Percentiles rank a stretch among this genome's conserved stretches.
These are phyloP conservation scores for Scleroderma citrinum DNA, from an alignment of 768 basidiomycete genomes.

Conservation along the genomic window DNA sequence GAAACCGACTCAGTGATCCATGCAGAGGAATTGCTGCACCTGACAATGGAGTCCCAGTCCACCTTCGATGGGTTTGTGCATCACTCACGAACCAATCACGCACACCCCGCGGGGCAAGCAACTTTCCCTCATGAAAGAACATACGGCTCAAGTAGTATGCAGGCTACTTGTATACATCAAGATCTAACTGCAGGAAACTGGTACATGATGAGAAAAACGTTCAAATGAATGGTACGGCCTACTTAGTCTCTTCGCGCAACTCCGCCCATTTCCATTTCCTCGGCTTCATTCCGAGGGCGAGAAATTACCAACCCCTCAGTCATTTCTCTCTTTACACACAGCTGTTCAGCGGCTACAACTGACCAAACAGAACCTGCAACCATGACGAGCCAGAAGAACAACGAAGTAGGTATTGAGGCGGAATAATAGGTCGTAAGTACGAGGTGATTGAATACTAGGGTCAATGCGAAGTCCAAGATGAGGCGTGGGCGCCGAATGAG, in stretches of 20 bases:
- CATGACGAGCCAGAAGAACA: conserved; percentile 90
- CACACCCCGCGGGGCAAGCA: too few relatives aligned
- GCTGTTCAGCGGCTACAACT: conserved; percentile 81
- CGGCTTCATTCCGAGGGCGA: conserved; percentile 36
- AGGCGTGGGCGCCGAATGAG: conserved; percentile 88
- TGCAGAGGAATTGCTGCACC: too few relatives aligned
- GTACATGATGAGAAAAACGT: not conserved
- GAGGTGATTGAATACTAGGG: conserved; percentile 86
- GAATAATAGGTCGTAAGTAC: conserved; percentile 87
- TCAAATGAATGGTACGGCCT: conserved; percentile 30
- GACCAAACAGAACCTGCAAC: conserved; percentile 63
- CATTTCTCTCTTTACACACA: conserved; percentile 91
- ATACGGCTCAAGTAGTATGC: too few relatives aligned
- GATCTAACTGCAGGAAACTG: not conserved
- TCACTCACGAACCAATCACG: too few relatives aligned
- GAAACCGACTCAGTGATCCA: too few relatives aligned
- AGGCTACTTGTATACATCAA: too few relatives aligned
- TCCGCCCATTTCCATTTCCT: conserved; percentile 51
- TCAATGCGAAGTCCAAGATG: conserved; percentile 91
- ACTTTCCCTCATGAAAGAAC: too few relatives aligned
- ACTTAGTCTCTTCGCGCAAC: conserved; percentile 53
- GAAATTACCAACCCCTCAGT: conserved; percentile 66
- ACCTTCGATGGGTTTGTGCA: too few relatives aligned
- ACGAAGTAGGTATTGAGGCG: conserved; percentile 65
- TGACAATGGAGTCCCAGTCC: too few relatives aligned